A percentile compares a stretch with the other conserved stretches of the same genome.
phyloP scores from a whole-genome alignment of 768 basidiomycete genomes.

The Tricholoma hemisulphureum region DNA sequence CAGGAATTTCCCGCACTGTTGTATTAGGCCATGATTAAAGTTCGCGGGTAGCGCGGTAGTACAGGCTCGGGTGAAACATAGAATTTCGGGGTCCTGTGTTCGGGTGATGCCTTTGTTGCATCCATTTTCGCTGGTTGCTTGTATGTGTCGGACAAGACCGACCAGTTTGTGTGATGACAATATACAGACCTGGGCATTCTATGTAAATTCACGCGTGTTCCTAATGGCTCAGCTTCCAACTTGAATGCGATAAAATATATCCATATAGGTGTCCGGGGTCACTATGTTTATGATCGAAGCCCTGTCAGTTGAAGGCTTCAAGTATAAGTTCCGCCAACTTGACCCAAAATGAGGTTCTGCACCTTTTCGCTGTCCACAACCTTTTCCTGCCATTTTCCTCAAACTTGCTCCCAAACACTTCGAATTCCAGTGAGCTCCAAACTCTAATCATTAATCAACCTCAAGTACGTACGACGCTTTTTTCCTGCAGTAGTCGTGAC shows the following conservation, averaged over 20 bases:
- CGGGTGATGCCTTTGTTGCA: neutral
- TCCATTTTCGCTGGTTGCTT: no score
- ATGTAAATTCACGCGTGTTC: no score
- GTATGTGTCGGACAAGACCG: no score
- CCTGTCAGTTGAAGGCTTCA: conserved; percentile 46
- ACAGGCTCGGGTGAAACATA: neutral
- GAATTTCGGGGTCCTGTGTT: neutral
- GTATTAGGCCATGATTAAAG: neutral
- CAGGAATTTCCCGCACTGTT: no score
- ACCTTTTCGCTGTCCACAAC: conserved; percentile 44
- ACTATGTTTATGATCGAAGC: conserved; percentile 42
- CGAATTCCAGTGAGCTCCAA: conserved; percentile 7
- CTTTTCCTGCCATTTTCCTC: conserved; percentile 12
- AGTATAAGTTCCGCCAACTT: conserved; percentile 61
- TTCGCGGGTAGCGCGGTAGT: no score
- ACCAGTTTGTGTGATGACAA: no score
- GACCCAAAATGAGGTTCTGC: conserved; percentile 44
- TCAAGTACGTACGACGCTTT: conserved; percentile 18
- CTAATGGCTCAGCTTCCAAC: no score
- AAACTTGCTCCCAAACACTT: conserved; percentile 3
- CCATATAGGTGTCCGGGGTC: conserved; percentile 39
- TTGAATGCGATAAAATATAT: neutral
- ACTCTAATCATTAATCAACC: conserved; percentile 1
- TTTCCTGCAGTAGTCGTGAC: conserved; percentile 5
- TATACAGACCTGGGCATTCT: no score